phyloP scores from a whole-genome alignment of 176 grass and related monocot species.

The Olyra latifolia region DNA sequence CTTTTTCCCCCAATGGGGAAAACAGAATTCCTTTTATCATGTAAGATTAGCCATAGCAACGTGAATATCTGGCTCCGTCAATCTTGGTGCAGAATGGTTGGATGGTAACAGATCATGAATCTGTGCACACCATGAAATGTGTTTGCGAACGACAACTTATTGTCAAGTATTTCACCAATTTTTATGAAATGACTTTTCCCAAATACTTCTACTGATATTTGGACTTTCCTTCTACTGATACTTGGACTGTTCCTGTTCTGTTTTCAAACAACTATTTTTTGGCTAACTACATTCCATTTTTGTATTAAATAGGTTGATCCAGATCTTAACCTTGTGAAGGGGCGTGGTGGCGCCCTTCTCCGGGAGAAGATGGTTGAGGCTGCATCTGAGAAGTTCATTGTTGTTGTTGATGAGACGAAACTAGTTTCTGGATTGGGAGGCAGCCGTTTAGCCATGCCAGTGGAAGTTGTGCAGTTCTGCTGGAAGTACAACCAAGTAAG shows the following conservation, averaged over 20 bases:
- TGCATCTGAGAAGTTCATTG: constrained; percentile 83
- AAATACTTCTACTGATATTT: not conserved
- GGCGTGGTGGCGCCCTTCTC: constrained; percentile 88
- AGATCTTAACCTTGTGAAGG: constrained; percentile 96
- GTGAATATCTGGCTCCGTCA: not conserved
- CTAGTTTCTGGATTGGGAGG: constrained; percentile 88
- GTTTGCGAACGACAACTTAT: not conserved
- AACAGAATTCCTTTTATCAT: not conserved
- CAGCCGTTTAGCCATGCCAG: constrained; percentile 92
- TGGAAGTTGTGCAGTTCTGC: constrained; percentile 98
- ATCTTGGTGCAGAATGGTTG: not conserved
- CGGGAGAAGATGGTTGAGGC: constrained; percentile 99
- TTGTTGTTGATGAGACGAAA: constrained; percentile 87
- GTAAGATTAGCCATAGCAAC: not conserved
- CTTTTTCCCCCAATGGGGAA: not conserved
- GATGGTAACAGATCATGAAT: not conserved
- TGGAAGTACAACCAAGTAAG: constrained; percentile 90
- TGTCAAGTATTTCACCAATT: not conserved
- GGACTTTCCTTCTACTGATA: not conserved
- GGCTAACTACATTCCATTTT: not conserved
- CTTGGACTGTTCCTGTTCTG: not conserved
- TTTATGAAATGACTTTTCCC: not conserved
- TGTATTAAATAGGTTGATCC: constrained; percentile 71
- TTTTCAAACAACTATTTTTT: not conserved
- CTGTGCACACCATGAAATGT: not conserved